These are phyloP conservation scores for Parsonsia alboflavescens DNA, from an alignment of 257 asterid genomes.

Conservation along the genomic window DNA sequence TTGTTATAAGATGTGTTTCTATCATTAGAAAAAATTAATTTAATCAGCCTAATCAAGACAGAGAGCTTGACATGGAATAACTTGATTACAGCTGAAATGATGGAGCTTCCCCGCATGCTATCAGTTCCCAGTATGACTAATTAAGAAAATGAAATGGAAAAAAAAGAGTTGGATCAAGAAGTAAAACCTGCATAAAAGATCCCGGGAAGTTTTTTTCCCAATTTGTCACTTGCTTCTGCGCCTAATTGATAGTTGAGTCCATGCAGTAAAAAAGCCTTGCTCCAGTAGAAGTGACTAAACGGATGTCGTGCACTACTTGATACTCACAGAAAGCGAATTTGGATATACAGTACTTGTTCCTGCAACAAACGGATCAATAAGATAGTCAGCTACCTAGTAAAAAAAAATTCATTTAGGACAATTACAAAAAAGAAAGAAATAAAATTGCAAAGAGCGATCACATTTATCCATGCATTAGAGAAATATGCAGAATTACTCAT, in stretches of 20 bases:
- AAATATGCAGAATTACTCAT: slow-evolving; percentile 4
- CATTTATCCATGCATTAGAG: slow-evolving; percentile 1
- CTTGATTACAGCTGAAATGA: neutral
- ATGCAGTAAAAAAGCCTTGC: slow-evolving; percentile 75
- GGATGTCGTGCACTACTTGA: slow-evolving; percentile 16
- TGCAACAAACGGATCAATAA: slow-evolving; percentile 88
- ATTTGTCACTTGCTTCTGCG: slow-evolving; percentile 62
- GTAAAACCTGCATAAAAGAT: slow-evolving; percentile 75
- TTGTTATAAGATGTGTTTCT: neutral
- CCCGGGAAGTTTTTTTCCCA: slow-evolving; percentile 83
- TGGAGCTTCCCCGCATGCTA: neutral
- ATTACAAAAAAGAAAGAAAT: neutral
- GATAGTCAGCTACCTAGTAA: slow-evolving; percentile 80
- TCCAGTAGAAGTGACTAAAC: slow-evolving; percentile 76
- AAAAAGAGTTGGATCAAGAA: neutral
- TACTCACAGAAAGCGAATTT: slow-evolving; percentile 83
- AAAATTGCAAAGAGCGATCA: neutral
- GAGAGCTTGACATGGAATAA: neutral
- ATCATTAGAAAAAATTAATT: neutral
- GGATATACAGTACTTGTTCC: slow-evolving; percentile 94
- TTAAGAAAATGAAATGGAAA: neutral
- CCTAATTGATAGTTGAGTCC: slow-evolving; percentile 61
- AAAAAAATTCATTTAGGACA: slow-evolving; percentile 1
- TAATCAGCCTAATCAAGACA: neutral
- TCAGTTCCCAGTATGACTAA: neutral